These are phyloP conservation scores for Metschnikowia henanensis DNA, from an alignment of 805 yeast species.

Conservation along the genomic window DNA sequence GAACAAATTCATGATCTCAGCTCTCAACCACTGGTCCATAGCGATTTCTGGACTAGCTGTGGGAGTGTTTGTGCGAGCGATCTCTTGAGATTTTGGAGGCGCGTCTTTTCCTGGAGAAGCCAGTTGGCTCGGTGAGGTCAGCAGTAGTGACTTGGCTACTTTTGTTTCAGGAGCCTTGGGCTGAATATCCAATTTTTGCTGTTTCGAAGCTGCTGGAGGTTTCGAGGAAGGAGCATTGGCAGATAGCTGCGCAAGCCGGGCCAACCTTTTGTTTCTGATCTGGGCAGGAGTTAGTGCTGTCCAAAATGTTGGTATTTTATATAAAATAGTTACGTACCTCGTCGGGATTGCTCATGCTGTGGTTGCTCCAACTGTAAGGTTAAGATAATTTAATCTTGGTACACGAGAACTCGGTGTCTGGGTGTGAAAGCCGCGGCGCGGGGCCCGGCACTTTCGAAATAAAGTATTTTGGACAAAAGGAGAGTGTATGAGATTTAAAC, in stretches of 20 bases:
- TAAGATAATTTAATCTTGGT: neutral
- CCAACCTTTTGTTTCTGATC: slow-evolving; percentile 55
- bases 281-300: slow-evolving; percentile 14
- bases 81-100: neutral
- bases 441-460: no score
- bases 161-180: neutral
- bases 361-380: neutral
- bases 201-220: slow-evolving; percentile 3
- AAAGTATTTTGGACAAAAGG: neutral
- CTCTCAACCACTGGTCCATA: slow-evolving; percentile 42
- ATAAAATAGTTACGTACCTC: slow-evolving; percentile 16
- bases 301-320: neutral
- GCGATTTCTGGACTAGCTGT: slow-evolving; percentile 17
- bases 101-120: neutral
- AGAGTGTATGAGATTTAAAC: no score
- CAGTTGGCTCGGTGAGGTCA: neutral
- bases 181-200: neutral
- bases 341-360: slow-evolving; percentile 19
- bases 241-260: slow-evolving; percentile 38
- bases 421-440: neutral
- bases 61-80: neutral
- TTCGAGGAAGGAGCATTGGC: slow-evolving; percentile 5
- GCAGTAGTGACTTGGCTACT: neutral
- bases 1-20: slow-evolving; percentile 38
- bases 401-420: slow-evolving; percentile 1